Conservation (phyloP, 2,329 filamentous ascomycete genomes). For the Calonectria leucothoes region DNA sequence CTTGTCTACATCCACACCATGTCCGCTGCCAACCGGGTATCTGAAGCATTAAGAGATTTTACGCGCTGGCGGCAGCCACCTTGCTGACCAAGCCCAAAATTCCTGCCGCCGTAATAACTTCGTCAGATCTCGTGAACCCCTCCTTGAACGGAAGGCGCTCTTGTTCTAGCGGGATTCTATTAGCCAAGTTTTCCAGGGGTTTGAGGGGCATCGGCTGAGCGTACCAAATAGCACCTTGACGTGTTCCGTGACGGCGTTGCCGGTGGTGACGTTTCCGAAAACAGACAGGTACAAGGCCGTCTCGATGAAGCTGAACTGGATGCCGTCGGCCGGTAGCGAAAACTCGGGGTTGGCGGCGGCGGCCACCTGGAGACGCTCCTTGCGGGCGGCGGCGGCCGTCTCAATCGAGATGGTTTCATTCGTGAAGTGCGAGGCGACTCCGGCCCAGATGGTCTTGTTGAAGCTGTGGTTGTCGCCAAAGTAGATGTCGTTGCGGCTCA, state of each 20-base stretch:
- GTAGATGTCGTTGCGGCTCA: slow-evolving; percentile 35
- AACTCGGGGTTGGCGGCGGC: slow-evolving; percentile 33
- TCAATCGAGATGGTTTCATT: slow-evolving; percentile 36
- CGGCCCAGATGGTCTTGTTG: slow-evolving; percentile 36
- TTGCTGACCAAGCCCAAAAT: neutral
- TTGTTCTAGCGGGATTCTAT: slow-evolving; percentile 3
- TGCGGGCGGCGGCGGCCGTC: slow-evolving; percentile 33
- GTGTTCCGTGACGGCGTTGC: slow-evolving; percentile 35
- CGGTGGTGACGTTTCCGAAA: slow-evolving; percentile 28
- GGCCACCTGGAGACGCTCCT: slow-evolving; percentile 29
- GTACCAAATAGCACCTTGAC: slow-evolving; percentile 37
- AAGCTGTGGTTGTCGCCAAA: slow-evolving; percentile 39
- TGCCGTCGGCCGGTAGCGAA: slow-evolving; percentile 1
- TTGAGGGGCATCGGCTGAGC: neutral
- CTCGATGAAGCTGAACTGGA: slow-evolving; percentile 34
- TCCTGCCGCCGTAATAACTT: neutral
- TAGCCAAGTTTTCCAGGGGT: neutral
- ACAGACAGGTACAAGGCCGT: slow-evolving; percentile 35
- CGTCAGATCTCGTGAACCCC: neutral
- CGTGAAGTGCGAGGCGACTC: slow-evolving; percentile 30
- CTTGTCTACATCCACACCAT: neutral
- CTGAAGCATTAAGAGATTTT: neutral
- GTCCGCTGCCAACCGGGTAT: neutral
- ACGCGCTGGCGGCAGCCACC: neutral
- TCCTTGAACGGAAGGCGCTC: neutral